phyloP scores from a whole-genome alignment of 371 early-diverging fungal genomes.

The Circinella umbellata region DNA sequence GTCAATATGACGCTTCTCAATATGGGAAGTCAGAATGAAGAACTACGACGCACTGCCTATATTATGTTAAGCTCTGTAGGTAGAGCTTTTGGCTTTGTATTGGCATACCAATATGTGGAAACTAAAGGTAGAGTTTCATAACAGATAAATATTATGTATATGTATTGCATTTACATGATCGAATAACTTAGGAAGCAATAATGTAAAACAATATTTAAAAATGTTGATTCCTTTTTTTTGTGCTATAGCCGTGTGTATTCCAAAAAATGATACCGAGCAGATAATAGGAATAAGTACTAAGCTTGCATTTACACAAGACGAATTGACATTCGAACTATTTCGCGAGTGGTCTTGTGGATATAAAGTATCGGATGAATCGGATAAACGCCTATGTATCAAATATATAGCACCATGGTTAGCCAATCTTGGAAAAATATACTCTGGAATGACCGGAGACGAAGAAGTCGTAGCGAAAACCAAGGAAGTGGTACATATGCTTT shows the following conservation, averaged over 20 bases:
- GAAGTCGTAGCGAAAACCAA: slow-evolving; percentile 62
- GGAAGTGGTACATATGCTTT: slow-evolving; percentile 73
- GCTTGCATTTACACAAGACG: slow-evolving; percentile 74
- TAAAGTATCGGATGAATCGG: slow-evolving; percentile 66
- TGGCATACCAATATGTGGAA: slow-evolving; percentile 76
- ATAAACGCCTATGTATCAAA: slow-evolving; percentile 78
- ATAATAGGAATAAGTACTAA: slow-evolving; percentile 77
- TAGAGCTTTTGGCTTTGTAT: slow-evolving; percentile 77
- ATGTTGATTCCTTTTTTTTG: background rate
- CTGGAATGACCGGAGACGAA: slow-evolving; percentile 33
- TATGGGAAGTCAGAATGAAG: slow-evolving; percentile 78
- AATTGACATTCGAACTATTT: slow-evolving; percentile 86
- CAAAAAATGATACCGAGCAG: slow-evolving; percentile 81
- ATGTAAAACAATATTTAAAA: background rate
- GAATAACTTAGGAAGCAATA: background rate
- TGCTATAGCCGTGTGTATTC: slow-evolving; percentile 76
- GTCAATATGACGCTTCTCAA: slow-evolving; percentile 89
- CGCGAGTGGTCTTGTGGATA: slow-evolving; percentile 84
- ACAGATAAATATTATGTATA: too few species aligned
- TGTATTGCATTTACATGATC: too few species aligned
- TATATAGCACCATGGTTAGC: slow-evolving; percentile 89
- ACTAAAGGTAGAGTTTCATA: slow-evolving; percentile 61
- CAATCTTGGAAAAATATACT: slow-evolving; percentile 61
- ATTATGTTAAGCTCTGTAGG: slow-evolving; percentile 82
- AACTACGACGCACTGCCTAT: slow-evolving; percentile 81